Conservation (phyloP, 2,329 filamentous ascomycete genomes). For the Magnaporthales sp. region DNA sequence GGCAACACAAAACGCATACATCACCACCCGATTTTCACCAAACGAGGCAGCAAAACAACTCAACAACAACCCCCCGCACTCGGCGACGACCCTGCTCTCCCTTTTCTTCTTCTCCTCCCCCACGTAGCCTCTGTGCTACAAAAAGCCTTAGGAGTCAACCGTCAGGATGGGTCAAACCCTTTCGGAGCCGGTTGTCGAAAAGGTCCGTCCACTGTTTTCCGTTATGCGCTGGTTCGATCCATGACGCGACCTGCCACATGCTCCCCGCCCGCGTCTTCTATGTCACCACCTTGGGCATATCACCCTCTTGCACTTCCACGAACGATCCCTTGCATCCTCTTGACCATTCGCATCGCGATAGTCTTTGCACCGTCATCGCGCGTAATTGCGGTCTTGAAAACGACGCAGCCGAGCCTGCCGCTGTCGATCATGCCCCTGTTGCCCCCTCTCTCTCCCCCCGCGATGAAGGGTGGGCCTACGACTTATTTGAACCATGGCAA, state of each 20-base stretch:
- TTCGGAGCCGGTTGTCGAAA: conserved; percentile 97
- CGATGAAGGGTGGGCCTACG: not conserved
- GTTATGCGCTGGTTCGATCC: not conserved
- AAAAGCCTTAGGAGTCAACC: conserved; percentile 7
- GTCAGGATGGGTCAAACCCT: conserved; percentile 92
- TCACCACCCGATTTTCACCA: not conserved
- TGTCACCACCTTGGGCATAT: not conserved
- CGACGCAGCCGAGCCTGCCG: not conserved
- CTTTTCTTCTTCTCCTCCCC: not conserved
- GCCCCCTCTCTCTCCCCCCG: not conserved
- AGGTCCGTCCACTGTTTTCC: conserved; percentile 56
- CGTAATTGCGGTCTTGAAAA: not conserved
- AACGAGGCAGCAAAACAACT: not conserved
- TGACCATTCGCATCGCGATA: not conserved
- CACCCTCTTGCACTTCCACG: not conserved
- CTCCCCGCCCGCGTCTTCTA: not conserved
- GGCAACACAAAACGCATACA: not conserved
- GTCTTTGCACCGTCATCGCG: not conserved
- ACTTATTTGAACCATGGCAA: not conserved
- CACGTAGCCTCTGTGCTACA: not conserved
- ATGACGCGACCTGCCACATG: not conserved
- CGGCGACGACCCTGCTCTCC: not conserved
- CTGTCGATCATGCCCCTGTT: not conserved
- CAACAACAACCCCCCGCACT: not conserved
- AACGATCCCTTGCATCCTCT: not conserved